Base-by-base conservation (phyloP, 1,284 basidiomycete species). In the Butyriboletus pseudospeciosus region DNA sequence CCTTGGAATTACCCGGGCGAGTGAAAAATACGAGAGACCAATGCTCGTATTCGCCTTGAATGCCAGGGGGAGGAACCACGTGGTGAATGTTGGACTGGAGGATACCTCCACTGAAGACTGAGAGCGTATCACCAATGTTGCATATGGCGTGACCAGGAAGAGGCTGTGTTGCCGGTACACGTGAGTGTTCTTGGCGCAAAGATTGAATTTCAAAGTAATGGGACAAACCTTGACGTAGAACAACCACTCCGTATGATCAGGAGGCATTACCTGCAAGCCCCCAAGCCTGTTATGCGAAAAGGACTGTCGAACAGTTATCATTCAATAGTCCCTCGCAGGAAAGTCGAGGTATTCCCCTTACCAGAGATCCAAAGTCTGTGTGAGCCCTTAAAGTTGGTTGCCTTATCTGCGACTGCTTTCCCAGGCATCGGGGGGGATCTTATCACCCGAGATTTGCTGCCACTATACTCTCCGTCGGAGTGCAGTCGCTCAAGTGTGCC, bases 261-360 rank as follows among this genome's bases (percentile, higher is more conserved):
- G 85, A 1, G 79, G 77, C 40, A 87, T 74, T 1, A 89, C 85
- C 61, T 90, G 87, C 7, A 90, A 71, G 0, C 87, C 87, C 4
- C 87, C 87, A 0, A 90, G 77, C 16, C 79, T 78, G 65, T 88
- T 88, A 66, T 86, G 83, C 47, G 87, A 70, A 69, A 86, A 81
- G 0, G 83, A 81, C 78, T 83, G 58, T 12, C 28, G n/a, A 42
- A 14, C 17, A 20, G 53, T 61, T 53, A 63, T 45, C 12, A 34
- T 32, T 4, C 30, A 39, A 12, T 16, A 13, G 40, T 17, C 13
- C 40, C 43, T 38, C 30, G n/a, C 53, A 6, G 17, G 7, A 13
- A 3, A 13, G 36, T 7, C 14, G n/a, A 36, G 49, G 51, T 51
- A 20, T 17, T 41, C 28, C 25, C 51, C 69, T 64, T 53, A 75